Percentiles rank a stretch among this genome's conserved stretches.
Conservation (phyloP, 1,284 basidiomycete species). For the Marasmius sp. region DNA sequence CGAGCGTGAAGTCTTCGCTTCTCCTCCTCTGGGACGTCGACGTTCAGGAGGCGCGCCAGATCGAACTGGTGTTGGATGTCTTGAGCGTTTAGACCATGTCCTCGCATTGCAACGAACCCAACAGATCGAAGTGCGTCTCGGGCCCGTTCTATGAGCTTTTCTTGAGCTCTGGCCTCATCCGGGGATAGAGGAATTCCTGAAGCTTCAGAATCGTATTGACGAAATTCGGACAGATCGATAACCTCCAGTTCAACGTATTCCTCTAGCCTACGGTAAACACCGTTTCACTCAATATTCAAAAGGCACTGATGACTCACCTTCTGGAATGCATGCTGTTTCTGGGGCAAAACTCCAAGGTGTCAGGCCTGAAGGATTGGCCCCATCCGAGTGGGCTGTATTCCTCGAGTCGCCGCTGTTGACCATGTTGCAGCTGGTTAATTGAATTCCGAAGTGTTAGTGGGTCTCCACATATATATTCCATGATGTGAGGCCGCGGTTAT, state of each 20-base stretch:
- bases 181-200: not conserved
- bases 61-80: constrained; percentile 17
- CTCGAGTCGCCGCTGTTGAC: not conserved
- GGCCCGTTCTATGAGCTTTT: not conserved
- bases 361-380: not conserved
- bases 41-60: constrained; percentile 12
- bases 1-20: constrained; percentile 14
- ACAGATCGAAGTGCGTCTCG: not conserved
- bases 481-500: no score
- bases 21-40: constrained; percentile 15
- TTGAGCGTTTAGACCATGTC: constrained; percentile 14
- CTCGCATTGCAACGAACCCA: constrained; percentile 16
- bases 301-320: not conserved
- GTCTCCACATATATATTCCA: not conserved
- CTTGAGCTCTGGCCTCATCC: not conserved
- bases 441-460: not conserved
- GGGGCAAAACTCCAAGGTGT: not conserved
- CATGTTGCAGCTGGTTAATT: not conserved
- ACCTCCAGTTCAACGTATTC: constrained; percentile 13
- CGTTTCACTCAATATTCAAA: not conserved
- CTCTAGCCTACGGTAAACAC: not conserved
- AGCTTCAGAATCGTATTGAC: not conserved
- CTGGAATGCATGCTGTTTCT: constrained; percentile 4
- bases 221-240: constrained; percentile 8
- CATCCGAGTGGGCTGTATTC: not conserved